phyloP scores from a whole-genome alignment of 805 yeast genomes.

The Citeromyces nyonsensis region DNA sequence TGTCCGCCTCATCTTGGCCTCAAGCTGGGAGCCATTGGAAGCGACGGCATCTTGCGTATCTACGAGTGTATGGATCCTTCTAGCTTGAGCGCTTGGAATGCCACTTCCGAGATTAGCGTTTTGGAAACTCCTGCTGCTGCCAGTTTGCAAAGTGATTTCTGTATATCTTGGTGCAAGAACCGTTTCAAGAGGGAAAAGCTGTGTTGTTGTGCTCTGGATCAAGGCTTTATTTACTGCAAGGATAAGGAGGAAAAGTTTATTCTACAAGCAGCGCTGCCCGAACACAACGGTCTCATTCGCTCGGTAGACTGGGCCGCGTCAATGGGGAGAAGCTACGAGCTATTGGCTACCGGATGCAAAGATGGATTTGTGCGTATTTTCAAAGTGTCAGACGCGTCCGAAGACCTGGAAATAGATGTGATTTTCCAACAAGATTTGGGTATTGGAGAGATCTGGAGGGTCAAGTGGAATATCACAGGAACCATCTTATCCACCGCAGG shows the following conservation, averaged over 20 bases:
- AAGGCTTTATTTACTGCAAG: slow-evolving; percentile 57
- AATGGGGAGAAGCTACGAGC: slow-evolving; percentile 78
- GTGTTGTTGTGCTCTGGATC: slow-evolving; percentile 75
- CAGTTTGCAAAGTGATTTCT: slow-evolving; percentile 73
- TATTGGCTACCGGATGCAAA: slow-evolving; percentile 90
- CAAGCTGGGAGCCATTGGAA: slow-evolving; percentile 73
- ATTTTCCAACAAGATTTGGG: slow-evolving; percentile 64
- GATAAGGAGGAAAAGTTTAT: slow-evolving; percentile 34
- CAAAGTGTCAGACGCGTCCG: slow-evolving; percentile 17
- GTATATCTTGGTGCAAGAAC: slow-evolving; percentile 84
- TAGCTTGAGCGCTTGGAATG: slow-evolving; percentile 72
- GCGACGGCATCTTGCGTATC: slow-evolving; percentile 74
- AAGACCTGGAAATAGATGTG: slow-evolving; percentile 25
- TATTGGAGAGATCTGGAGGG: slow-evolving; percentile 88
- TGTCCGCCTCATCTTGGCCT: slow-evolving; percentile 78
- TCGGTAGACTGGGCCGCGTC: slow-evolving; percentile 95
- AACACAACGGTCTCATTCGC: slow-evolving; percentile 76
- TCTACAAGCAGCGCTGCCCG: slow-evolving; percentile 54
- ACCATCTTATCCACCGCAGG: slow-evolving; percentile 88
- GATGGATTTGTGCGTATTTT: slow-evolving; percentile 86
- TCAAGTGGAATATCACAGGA: slow-evolving; percentile 89
- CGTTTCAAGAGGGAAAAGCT: slow-evolving; percentile 69
- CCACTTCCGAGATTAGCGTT: slow-evolving; percentile 56
- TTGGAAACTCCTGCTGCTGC: slow-evolving; percentile 61
- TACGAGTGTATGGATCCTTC: slow-evolving; percentile 86